phyloP scores from a whole-genome alignment of 768 basidiomycete species.

The Clitopilus passeckerianus region DNA sequence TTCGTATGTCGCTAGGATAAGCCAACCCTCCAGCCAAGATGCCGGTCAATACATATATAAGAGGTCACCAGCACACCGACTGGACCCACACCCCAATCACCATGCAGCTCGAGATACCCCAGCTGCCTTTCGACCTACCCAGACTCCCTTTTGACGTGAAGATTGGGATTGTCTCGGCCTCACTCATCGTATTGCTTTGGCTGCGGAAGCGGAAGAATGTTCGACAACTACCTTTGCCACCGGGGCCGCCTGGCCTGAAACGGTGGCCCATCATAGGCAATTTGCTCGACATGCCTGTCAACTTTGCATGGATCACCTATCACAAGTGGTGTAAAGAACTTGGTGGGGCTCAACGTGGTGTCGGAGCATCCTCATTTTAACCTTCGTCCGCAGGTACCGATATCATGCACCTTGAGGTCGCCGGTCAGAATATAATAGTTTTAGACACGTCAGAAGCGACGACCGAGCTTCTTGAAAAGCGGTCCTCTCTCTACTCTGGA shows the following conservation, averaged over 20 bases:
- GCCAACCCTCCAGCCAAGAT: background rate
- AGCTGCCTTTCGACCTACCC: background rate
- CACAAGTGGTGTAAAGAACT: background rate
- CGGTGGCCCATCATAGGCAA: constrained; percentile 33
- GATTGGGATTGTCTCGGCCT: background rate
- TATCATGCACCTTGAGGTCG: constrained; percentile 17
- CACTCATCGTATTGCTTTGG: background rate
- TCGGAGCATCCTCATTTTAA: too few species aligned
- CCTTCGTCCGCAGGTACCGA: constrained; percentile 11
- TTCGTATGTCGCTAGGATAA: background rate
- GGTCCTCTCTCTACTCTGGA: constrained; percentile 15
- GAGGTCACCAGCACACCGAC: background rate
- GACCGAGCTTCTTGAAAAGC: constrained; percentile 18
- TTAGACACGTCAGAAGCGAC: constrained; percentile 15
- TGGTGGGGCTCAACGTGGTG: background rate
- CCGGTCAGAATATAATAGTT: constrained; percentile 15
- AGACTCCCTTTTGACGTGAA: background rate
- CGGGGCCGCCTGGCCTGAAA: constrained; percentile 32
- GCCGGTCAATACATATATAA: background rate
- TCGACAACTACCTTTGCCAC: background rate
- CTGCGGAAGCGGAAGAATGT: background rate
- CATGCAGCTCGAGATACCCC: background rate
- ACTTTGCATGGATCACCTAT: background rate
- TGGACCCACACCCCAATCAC: background rate
- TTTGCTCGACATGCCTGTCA: constrained; percentile 22